A percentile compares a stretch with the other conserved stretches of the same genome.
Conservation (phyloP, 768 basidiomycete species). For the Leccinum disarticulatum region DNA sequence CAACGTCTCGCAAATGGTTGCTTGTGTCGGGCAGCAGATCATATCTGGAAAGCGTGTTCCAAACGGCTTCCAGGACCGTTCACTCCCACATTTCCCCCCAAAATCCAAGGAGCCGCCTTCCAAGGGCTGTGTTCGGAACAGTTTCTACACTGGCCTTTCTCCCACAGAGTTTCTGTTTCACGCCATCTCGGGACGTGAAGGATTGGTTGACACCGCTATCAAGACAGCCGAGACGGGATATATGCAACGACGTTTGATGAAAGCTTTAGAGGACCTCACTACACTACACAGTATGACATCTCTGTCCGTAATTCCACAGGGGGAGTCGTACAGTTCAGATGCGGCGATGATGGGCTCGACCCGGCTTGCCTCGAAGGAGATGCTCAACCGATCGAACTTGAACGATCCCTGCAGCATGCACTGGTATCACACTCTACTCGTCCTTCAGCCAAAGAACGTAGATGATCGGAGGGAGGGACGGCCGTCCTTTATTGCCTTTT, state of each 20-base stretch:
- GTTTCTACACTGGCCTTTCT: slow-evolving; percentile 88
- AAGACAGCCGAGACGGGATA: slow-evolving; percentile 99
- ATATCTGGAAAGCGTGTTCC: slow-evolving; percentile 98
- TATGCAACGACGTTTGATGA: slow-evolving; percentile 99
- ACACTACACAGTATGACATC: slow-evolving; percentile 92
- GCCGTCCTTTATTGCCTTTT: slow-evolving; percentile 76
- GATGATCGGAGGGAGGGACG: slow-evolving; percentile 61
- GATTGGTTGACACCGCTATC: slow-evolving; percentile 98
- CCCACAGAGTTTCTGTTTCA: slow-evolving; percentile 99
- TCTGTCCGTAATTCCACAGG: slow-evolving; percentile 94
- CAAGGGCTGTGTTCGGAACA: slow-evolving; percentile 97
- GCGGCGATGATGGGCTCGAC: slow-evolving; percentile 96
- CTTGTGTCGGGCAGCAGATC: slow-evolving; percentile 99
- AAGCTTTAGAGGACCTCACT: slow-evolving; percentile 95
- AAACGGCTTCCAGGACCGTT: slow-evolving; percentile 98
- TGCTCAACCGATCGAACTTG: slow-evolving; percentile 88
- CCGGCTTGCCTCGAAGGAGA: slow-evolving; percentile 96
- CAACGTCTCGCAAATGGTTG: slow-evolving; percentile 99
- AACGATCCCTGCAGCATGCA: slow-evolving; percentile 85
- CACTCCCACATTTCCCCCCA: slow-evolving; percentile 97
- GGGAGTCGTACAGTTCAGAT: slow-evolving; percentile 94
- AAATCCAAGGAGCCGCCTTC: slow-evolving; percentile 95
- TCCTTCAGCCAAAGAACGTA: slow-evolving; percentile 26
- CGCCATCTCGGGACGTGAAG: slow-evolving; percentile 97
- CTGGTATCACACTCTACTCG: slow-evolving; percentile 41